Conservation (phyloP, 73 alveolate species). For the Tetrahymena elliotti region DNA sequence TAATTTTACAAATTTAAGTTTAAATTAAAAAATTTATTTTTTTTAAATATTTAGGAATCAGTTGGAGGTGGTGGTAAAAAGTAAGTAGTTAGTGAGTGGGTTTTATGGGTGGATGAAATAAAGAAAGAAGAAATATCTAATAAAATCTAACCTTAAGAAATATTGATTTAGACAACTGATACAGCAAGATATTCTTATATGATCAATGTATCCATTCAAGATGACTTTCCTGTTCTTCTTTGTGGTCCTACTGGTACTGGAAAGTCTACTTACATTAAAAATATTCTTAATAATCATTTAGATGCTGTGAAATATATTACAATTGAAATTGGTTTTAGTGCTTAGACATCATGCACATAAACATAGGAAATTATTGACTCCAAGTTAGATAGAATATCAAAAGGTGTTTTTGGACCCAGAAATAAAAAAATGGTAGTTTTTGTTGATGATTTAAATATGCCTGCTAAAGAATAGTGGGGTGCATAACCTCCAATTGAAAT, state of each 20-base stretch:
- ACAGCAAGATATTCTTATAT: constrained; percentile 89
- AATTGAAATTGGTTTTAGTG: constrained; percentile 82
- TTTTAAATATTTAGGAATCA: not conserved
- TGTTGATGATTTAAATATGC: constrained; percentile 95
- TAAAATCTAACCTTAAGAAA: constrained; percentile 85
- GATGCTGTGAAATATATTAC: constrained; percentile 73
- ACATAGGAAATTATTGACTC: constrained; percentile 51
- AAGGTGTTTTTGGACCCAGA: constrained; percentile 78
- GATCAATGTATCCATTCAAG: not conserved
- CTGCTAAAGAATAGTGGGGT: constrained; percentile 88
- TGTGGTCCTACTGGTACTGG: constrained; percentile 98
- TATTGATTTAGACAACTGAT: constrained; percentile 96
- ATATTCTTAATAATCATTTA: constrained; percentile 69
- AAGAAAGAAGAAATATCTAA: constrained; percentile 77
- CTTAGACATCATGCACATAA: constrained; percentile 61
- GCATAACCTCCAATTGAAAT: constrained; percentile 96
- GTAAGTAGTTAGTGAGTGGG: constrained; percentile 63
- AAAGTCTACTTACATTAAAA: constrained; percentile 73
- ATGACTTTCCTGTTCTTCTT: constrained; percentile 51
- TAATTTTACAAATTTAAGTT: not conserved
- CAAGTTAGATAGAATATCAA: constrained; percentile 56
- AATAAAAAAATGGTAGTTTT: constrained; percentile 79
- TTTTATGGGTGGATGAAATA: constrained; percentile 88
- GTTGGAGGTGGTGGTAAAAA: not conserved
- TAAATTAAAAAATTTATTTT: not conserved